A percentile compares a stretch with the other conserved stretches of the same genome.
Evolutionary conservation across 352 stramenopile species (phyloP).

Genomic region (Phytophthora fragariaefolia): DNA sequence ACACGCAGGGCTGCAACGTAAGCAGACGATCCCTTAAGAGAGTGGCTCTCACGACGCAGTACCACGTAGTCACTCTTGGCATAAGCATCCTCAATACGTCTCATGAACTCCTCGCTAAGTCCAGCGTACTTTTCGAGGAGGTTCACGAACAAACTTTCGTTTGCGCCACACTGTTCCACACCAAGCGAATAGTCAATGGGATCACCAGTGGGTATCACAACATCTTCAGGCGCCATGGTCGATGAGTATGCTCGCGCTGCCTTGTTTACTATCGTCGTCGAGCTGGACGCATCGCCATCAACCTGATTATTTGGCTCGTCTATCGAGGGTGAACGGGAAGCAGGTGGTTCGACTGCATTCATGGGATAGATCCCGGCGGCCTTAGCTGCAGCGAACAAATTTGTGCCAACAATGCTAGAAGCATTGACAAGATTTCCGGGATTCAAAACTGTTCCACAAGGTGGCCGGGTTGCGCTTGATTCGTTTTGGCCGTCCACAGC

Average conservation of each 20-base stretch:
- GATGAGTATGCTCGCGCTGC: slow-evolving; percentile 53
- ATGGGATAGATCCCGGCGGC: slow-evolving; percentile 46
- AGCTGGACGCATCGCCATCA: slow-evolving; percentile 27
- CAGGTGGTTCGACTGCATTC: slow-evolving; percentile 20
- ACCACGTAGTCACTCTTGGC: slow-evolving; percentile 59
- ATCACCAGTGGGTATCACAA: slow-evolving; percentile 79
- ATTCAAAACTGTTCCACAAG: slow-evolving; percentile 8
- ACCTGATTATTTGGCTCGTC: slow-evolving; percentile 35
- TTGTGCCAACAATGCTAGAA: slow-evolving; percentile 47
- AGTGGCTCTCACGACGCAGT: slow-evolving; percentile 80
- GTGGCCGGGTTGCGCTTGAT: slow-evolving; percentile 26
- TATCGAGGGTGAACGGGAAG: slow-evolving; percentile 32
- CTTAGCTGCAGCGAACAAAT: slow-evolving; percentile 43
- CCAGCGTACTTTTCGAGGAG: slow-evolving; percentile 82
- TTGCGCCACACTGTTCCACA: slow-evolving; percentile 83
- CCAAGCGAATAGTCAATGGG: slow-evolving; percentile 82
- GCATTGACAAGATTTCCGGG: slow-evolving; percentile 45
- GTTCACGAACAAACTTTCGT: slow-evolving; percentile 85
- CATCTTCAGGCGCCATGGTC: slow-evolving; percentile 62
- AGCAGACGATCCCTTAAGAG: slow-evolving; percentile 87
- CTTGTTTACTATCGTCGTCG: slow-evolving; percentile 37
- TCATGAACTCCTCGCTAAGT: slow-evolving; percentile 79
- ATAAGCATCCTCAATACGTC: slow-evolving; percentile 74
- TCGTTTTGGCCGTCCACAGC: slow-evolving; percentile 21
- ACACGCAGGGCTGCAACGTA: slow-evolving; percentile 86